A percentile compares a stretch with the other conserved stretches of the same genome.
These are phyloP conservation scores for Colletotrichum zoysiae DNA, from an alignment of 2,329 filamentous ascomycete species.

Conservation along the genomic window DNA sequence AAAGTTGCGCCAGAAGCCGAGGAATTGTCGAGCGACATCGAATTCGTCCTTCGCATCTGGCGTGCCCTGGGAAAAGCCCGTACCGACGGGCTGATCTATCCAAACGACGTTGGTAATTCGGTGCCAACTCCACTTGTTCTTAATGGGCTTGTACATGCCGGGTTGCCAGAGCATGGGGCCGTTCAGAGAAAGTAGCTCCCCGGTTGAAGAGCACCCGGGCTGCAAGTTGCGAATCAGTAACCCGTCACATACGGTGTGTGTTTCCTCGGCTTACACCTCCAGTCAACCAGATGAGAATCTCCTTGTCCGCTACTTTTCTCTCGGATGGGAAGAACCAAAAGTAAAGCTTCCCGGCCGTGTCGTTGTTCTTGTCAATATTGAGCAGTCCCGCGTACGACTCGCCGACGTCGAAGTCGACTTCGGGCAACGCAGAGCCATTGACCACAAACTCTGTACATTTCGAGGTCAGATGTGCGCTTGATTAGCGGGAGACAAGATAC, in stretches of 20 bases:
- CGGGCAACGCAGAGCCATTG: constrained; percentile 73
- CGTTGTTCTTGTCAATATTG: constrained; percentile 61
- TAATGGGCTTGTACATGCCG: constrained; percentile 74
- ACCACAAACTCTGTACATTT: constrained; percentile 67
- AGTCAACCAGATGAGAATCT: constrained; percentile 74
- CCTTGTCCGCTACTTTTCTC: constrained; percentile 63
- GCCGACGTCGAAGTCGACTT: constrained; percentile 76
- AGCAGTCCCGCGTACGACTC: constrained; percentile 75
- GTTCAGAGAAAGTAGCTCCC: constrained; percentile 81
- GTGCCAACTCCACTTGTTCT: constrained; percentile 80
- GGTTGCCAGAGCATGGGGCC: constrained; percentile 79
- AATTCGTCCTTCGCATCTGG: constrained; percentile 74
- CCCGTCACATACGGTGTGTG: accelerated
- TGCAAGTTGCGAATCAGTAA: constrained; percentile 41
- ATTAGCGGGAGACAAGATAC: accelerated
- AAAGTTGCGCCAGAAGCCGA: constrained; percentile 85
- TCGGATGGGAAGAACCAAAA: constrained; percentile 77
- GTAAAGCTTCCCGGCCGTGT: constrained; percentile 67
- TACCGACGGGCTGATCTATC: constrained; percentile 76
- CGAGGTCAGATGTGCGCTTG: background rate
- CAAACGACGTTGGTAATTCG: constrained; percentile 83
- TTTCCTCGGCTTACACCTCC: constrained; percentile 58
- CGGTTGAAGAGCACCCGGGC: constrained; percentile 72
- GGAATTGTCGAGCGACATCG: constrained; percentile 78
- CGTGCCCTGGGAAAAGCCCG: constrained; percentile 76